Evolutionary conservation across 1,284 basidiomycete species (phyloP), one percentile per base, ranked within the genome.

Genomic region (Cutaneotrichosporon mucoides): DNA sequence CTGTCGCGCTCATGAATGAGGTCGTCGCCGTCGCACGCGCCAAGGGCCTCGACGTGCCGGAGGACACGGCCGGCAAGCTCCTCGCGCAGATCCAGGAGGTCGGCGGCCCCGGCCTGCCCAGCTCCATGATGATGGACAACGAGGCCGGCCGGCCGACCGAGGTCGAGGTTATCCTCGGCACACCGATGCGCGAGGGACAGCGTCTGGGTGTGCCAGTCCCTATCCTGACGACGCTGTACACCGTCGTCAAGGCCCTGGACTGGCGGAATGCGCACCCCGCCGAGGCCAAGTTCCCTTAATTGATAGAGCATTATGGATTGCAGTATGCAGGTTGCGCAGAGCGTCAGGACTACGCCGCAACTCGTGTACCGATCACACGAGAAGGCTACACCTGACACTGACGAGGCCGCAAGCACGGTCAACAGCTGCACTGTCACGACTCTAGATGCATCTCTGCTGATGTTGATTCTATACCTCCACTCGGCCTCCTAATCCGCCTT

Each of bases 191-290:
- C 36, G 76, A 79, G 59, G 79, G 74, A 0, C 64, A 73, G 58
- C 55, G 77, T n/a, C 68, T 79, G 7, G 77, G 76, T 40, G 70
- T 79, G 13, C 66, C 70, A 0, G 73, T 76, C 0, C 78, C 76
- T 3, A 76, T 72, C 5, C 55, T 79, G n/a, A 66, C 66, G 13
- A 71, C 74, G 72, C 62, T 78, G 49, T 78, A 78, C 62, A 70
- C 68, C n/a, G 64, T 78, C 41, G 59, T 76, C 60, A 73, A 75
- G 59, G 76, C 73, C n/a, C 65, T 78, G 12, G 73, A 76, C 53
- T 76, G 75, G 68, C 66, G 70, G 47, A 76, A 76, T 50, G 59
- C 64, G 1, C 65, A 76, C 57, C 62, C 64, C 3, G 73, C 73
- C 6, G 61, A 66, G 53, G 67, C 67, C 37, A 51, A 51, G 37